Base-by-base conservation (phyloP, 2,329 filamentous ascomycete species). In the Cercospora zeae-maydis region DNA sequence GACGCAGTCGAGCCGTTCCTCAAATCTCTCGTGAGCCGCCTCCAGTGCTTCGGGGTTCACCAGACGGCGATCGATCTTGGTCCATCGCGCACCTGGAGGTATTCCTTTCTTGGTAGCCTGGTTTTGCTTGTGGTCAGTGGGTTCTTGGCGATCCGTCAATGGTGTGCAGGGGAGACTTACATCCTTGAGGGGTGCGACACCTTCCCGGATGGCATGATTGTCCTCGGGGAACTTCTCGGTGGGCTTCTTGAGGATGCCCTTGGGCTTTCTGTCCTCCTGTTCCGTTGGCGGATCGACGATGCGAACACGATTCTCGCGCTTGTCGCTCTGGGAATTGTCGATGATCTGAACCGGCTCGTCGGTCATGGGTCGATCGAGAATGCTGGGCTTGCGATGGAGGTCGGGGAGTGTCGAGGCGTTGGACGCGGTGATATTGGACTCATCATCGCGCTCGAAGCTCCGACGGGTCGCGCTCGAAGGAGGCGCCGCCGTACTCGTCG, bases 151-250 rank as follows among this genome's bases (percentile, higher is more conserved):
- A 33, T 36, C 19, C 1, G 21, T 13, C 9, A 13, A 34, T 34
- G 33, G 16, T 27, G 9, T 16, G 36, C 8, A 19, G 16, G 21
- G 10, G 42, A 10, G 19, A 71, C 73, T 67, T 69, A 75, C 75
- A 73, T 96, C 92, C 78, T 96, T 96, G 73, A 96, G 85, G n/a
- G 93, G 93, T 1, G 93, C 92, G 6, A 96, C 93, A 14, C 93
- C 93, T 75, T 97, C 93, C 19, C 93, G 86, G 36, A 96, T 83
- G 0, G 91, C 89, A 68, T 92, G 88, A 0, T 86, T 85, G 65
- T 96, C 89, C 72, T 97, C 93, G 0, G 93, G 93, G 71, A 97
- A 98, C 71, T 89, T 89, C 27, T 84, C 82, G 14, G 87, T 92
- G 0, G 93, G 93, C 59, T 86, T 84, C 76, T 96, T 95, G 47